Base-by-base conservation (phyloP, 768 basidiomycete species). In the Boletus rufocinnamomeus region DNA sequence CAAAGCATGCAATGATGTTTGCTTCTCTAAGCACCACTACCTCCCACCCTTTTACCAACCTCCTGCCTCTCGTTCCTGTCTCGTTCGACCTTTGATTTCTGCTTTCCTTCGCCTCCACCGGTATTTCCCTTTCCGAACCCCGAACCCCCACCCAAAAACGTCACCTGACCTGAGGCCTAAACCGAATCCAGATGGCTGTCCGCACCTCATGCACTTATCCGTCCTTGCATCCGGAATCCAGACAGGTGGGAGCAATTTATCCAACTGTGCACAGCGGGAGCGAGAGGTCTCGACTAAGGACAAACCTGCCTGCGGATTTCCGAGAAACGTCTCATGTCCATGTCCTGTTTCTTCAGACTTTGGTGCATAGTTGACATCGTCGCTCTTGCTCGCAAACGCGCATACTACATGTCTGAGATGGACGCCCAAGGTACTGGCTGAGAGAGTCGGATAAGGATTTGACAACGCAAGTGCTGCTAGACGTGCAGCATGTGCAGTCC, bases 201-300 rank as follows among this genome's bases (percentile, higher is more conserved):
- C 84, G 66, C 95, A 97, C 11, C 89, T 79, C 93, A 93, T 94
- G 69, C 95, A 97, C 25, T 80, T 78, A 54, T 83, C 82, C n/a
- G 91, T 87, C 71, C 83, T 90, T 58, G 84, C 82, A 67, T 97
- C 93, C 0, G 95, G 93, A 32, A 95, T 87, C 95, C 95, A 97
- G 27, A 96, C 83, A 0, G 95, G 89, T 6, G 95, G 94, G 2
- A 93, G 84, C 77, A 93, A 96, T 71, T 90, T 69, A 25, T 70
- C 69, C 43, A 73, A 32, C 21, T 62, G 60, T 32, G 71, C 73
- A 21, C 72, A 69, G 19, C 59, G 63, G n/a, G 54, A 35, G 8
- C 53, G 51, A 50, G 50, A n/a, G 4, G 40, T 47, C 32, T 6
- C 27, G 5, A 25, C 8, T 28, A 11, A 47, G 6, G 64, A 41